Conservation (phyloP, 306 rosid genomes). For the Boehmeria nivea region DNA sequence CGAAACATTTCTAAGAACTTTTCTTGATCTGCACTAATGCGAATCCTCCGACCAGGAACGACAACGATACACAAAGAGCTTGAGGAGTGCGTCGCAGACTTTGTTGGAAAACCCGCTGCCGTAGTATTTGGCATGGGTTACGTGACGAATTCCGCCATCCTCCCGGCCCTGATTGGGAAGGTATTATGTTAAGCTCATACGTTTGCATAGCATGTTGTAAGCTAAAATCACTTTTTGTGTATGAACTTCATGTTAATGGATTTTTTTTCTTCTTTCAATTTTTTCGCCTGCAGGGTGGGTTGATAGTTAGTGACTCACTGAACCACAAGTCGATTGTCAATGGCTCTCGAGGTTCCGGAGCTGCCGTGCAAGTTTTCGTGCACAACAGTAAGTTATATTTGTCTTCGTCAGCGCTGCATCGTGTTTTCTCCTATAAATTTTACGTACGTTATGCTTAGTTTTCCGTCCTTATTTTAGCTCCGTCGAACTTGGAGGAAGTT, state of each 20-base stretch:
- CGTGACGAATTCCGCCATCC: conserved; percentile 80
- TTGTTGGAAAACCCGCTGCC: conserved; percentile 72
- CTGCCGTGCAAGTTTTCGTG: conserved; percentile 77
- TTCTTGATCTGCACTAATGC: background rate
- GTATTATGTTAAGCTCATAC: conserved; percentile 23
- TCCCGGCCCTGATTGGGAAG: conserved; percentile 74
- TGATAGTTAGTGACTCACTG: conserved; percentile 84
- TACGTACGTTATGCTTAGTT: background rate
- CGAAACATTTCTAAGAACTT: background rate
- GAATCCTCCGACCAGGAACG: conserved; percentile 39
- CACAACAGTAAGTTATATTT: conserved; percentile 44
- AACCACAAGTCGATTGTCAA: conserved; percentile 88
- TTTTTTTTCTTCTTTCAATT: background rate
- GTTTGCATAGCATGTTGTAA: conserved; percentile 13
- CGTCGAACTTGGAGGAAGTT: conserved; percentile 74
- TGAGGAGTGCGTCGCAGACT: conserved; percentile 65
- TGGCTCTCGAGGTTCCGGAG: conserved; percentile 91
- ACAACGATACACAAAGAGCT: conserved; percentile 57
- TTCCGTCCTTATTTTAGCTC: conserved; percentile 41
- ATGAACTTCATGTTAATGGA: no score
- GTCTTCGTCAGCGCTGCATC: background rate
- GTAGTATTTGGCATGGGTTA: conserved; percentile 89
- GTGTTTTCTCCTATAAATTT: background rate
- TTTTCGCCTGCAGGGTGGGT: conserved; percentile 50
- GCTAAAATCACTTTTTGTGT: no score